These are phyloP conservation scores for Aspergillus chevalieri DNA, from an alignment of 2,329 filamentous ascomycete species.

Conservation along the genomic window DNA sequence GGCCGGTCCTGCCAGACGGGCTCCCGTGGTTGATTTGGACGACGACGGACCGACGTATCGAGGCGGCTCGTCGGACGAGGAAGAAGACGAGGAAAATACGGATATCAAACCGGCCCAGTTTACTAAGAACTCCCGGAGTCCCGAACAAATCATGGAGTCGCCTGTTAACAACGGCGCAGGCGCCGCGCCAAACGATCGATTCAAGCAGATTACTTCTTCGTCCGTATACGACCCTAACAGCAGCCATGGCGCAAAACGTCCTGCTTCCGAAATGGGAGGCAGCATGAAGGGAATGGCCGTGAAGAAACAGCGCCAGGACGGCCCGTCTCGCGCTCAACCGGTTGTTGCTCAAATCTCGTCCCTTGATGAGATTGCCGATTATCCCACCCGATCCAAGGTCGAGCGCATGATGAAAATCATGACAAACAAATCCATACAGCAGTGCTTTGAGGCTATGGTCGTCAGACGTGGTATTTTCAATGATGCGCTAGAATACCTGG, in stretches of 20 bases:
- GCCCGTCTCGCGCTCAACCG: conserved; percentile 43
- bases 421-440: conserved; percentile 40
- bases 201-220: conserved; percentile 40
- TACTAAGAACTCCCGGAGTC: conserved; percentile 37
- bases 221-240: conserved; percentile 37
- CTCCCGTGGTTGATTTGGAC: conserved; percentile 43
- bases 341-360: conserved; percentile 36
- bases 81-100: conserved; percentile 38
- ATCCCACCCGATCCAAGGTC: conserved; percentile 46
- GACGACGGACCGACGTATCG: conserved; percentile 54
- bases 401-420: conserved; percentile 47
- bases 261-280: conserved; percentile 41
- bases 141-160: conserved; percentile 38
- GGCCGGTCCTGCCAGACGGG: conserved; percentile 34
- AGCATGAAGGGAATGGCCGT: conserved; percentile 29
- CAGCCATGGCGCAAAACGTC: conserved; percentile 31
- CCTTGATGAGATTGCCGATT: conserved; percentile 49
- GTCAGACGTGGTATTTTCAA: conserved; percentile 48
- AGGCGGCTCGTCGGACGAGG: conserved; percentile 60
- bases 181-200: conserved; percentile 25
- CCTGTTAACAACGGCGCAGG: conserved; percentile 22
- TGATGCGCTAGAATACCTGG: conserved; percentile 48
- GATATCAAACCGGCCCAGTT: conserved; percentile 59
- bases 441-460: conserved; percentile 47
- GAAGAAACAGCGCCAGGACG: conserved; percentile 38